Percentiles rank a stretch among this genome's conserved stretches.
These are phyloP conservation scores for Penicillium thymicola DNA, from an alignment of 2,329 filamentous ascomycete genomes.

Conservation along the genomic window DNA sequence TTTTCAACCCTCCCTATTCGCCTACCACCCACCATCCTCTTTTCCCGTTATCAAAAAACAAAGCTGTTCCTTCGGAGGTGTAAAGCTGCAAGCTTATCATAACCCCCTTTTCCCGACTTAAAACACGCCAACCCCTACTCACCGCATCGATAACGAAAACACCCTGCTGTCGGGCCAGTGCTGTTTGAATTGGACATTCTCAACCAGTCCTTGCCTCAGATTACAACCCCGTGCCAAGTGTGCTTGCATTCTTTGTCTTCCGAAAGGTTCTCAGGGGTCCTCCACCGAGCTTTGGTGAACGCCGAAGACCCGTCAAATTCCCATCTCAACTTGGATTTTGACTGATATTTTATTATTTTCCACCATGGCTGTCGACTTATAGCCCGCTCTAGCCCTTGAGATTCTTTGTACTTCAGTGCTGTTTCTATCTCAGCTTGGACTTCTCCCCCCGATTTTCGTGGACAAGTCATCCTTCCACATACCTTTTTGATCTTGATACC, in stretches of 20 bases:
- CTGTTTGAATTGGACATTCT: conserved; percentile 10
- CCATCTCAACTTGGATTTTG: conserved; percentile 16
- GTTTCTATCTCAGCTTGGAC: conserved; percentile 10
- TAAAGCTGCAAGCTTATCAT: conserved; percentile 21
- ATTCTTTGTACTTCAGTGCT: conserved; percentile 28
- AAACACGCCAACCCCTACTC: conserved; percentile 12
- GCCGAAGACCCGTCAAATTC: conserved; percentile 12
- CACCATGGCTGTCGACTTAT: conserved; percentile 35
- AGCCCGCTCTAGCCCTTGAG: conserved; percentile 18
- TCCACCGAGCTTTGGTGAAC: conserved; percentile 16
- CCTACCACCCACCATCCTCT: conserved; percentile 5
- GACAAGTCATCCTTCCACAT: neutral
- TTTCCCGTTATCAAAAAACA: neutral
- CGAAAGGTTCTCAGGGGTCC: conserved; percentile 7
- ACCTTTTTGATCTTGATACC: conserved; percentile 6
- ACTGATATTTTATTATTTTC: conserved; percentile 17
- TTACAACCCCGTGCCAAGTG: conserved; percentile 11
- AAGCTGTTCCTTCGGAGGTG: conserved; percentile 1
- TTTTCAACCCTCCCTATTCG: conserved; percentile 13
- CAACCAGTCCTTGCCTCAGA: conserved; percentile 11
- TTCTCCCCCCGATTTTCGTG: neutral
- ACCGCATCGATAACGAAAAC: conserved; percentile 25
- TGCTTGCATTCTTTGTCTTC: conserved; percentile 12
- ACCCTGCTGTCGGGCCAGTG: neutral
- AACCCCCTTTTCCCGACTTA: conserved; percentile 6